Base-by-base conservation (phyloP, 805 yeast genomes). In the Cyberlindnera mrakii region DNA sequence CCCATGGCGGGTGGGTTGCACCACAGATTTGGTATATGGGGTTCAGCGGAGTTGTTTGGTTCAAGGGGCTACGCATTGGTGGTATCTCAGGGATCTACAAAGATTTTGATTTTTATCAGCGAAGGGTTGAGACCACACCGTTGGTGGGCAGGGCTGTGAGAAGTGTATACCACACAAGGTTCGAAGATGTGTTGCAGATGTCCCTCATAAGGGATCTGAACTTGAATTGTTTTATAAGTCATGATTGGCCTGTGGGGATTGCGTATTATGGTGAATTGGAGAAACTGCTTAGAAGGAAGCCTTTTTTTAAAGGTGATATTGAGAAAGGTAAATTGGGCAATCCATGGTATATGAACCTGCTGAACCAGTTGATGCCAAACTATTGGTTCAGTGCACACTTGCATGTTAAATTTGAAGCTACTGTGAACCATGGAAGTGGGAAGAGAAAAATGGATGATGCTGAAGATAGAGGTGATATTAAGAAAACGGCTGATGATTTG, bases 191-290 rank as follows among this genome's bases (percentile, higher is more conserved):
- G 43, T 49, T 78, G 31, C 84, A 83, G 48, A 63, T 87, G 51
- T 63, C 68, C 51, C 50, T 74, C 53, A 52, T 74, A 45, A 39
- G 54, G 45, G 52, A 53, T 46, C 11, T 47, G 48, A 40, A 51
- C 15, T 37, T 78, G 6, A 85, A 86, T 51, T 58, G 89, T 1
- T 70, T 83, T 58, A 47, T 91, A 41, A 76, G 86, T 29, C 99
- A 93, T 62, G 99, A 93, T 66, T 93, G 99, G 99, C 99, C 99
- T 0, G 80, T 71, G 33, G 86, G 85, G 3, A 80, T 90, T 9
- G 83, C 74, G 35, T 63, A 76, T 5, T 64, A 74, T 59, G 98
- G 97, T 0, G 61, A 85, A 53, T 15, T 68, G n/a, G 49, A 60
- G 0, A 44, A 52, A 19, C 64, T 93, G 10, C 53, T 91, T 19